These are phyloP conservation scores for Candida jianshihensis DNA, from an alignment of 805 yeast genomes.

Conservation along the genomic window DNA sequence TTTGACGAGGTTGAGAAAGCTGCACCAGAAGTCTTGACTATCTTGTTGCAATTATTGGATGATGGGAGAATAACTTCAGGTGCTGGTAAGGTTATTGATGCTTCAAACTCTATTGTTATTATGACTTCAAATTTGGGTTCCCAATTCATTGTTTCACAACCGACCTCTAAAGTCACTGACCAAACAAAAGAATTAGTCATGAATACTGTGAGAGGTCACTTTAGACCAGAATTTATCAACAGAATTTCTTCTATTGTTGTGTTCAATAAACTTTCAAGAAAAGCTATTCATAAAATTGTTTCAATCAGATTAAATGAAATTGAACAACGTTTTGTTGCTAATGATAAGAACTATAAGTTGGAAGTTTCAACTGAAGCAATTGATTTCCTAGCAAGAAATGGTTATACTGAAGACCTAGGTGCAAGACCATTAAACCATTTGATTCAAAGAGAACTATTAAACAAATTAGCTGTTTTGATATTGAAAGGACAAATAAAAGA, in stretches of 20 bases:
- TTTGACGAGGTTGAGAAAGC: slow-evolving; percentile 99
- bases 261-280: slow-evolving; percentile 86
- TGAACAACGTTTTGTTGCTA: slow-evolving; percentile 75
- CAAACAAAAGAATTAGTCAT: slow-evolving; percentile 73
- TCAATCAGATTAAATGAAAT: slow-evolving; percentile 78
- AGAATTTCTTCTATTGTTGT: slow-evolving; percentile 91
- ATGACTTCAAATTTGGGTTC: slow-evolving; percentile 99
- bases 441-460: slow-evolving; percentile 82
- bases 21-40: slow-evolving; percentile 93
- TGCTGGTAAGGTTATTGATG: slow-evolving; percentile 88
- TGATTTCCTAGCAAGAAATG: slow-evolving; percentile 75
- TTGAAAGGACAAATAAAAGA: slow-evolving; percentile 82
- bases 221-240: slow-evolving; percentile 96
- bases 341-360: slow-evolving; percentile 71
- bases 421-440: slow-evolving; percentile 94
- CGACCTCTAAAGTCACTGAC: slow-evolving; percentile 55
- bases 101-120: slow-evolving; percentile 85
- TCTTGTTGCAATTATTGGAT: slow-evolving; percentile 85
- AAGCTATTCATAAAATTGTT: slow-evolving; percentile 89
- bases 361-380: slow-evolving; percentile 70
- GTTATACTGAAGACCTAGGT: slow-evolving; percentile 90
- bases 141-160: slow-evolving; percentile 68
- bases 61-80: slow-evolving; percentile 96
- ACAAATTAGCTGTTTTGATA: slow-evolving; percentile 81
- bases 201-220: slow-evolving; percentile 78